Conservation (phyloP, 345 rosid species). For the Syzygium grande region DNA sequence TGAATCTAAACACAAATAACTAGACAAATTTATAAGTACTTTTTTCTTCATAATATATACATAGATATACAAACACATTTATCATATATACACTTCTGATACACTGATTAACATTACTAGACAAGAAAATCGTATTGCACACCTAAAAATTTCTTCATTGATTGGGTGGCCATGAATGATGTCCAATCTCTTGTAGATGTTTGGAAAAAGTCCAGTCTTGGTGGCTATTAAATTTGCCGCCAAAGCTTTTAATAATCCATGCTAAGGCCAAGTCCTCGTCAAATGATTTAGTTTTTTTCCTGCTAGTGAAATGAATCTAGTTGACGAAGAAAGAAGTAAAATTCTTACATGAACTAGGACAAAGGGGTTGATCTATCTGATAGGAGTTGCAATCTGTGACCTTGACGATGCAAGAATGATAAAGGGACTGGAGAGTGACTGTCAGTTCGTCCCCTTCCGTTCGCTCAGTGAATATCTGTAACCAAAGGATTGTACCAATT, state of each 20-base stretch:
- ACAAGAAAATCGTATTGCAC: not conserved
- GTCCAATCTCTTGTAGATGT: not conserved
- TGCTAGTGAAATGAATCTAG: not conserved
- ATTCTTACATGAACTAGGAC: not conserved
- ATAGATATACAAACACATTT: too few relatives aligned
- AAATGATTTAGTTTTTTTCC: not conserved
- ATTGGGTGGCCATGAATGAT: not conserved
- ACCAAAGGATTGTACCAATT: not conserved
- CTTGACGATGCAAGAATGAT: not conserved
- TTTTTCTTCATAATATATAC: not conserved
- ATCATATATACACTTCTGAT: too few relatives aligned
- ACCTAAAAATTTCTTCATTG: not conserved
- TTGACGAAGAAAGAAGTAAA: not conserved
- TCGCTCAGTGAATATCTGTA: not conserved
- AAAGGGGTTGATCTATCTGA: not conserved
- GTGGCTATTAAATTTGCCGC: not conserved
- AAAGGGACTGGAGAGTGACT: not conserved
- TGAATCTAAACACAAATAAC: not conserved
- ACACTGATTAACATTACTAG: too few relatives aligned
- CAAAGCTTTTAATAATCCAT: not conserved
- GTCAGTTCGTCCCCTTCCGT: not conserved
- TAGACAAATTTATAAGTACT: not conserved
- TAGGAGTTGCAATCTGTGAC: not conserved
- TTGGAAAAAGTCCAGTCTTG: not conserved
- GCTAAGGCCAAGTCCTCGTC: not conserved